phyloP scores from a whole-genome alignment of 2,329 filamentous ascomycete genomes.

The Westerdykella ornata region DNA sequence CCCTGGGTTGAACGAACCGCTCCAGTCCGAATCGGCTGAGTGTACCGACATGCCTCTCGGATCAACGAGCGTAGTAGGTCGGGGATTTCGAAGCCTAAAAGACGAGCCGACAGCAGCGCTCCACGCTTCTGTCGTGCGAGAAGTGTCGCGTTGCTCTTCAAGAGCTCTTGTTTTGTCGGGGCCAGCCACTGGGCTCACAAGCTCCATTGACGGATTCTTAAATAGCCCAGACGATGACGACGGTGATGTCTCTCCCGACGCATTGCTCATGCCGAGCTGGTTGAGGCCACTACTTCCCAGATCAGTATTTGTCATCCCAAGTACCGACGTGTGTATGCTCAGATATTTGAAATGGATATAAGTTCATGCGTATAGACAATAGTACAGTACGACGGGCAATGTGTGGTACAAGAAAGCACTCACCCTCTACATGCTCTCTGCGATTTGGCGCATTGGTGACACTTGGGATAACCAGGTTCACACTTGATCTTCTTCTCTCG shows the following conservation, averaged over 20 bases:
- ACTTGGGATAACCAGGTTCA: constrained; percentile 79
- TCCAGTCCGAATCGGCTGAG: constrained; percentile 32
- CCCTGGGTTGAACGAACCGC: constrained; percentile 23
- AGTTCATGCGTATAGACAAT: constrained; percentile 18
- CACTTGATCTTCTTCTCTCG: constrained; percentile 98
- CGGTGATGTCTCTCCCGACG: constrained; percentile 29
- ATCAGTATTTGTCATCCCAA: constrained; percentile 30
- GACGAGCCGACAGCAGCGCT: constrained; percentile 17
- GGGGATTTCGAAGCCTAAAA: constrained; percentile 23
- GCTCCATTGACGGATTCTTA: constrained; percentile 28
- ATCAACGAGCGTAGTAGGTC: constrained; percentile 17
- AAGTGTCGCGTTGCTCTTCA: constrained; percentile 26
- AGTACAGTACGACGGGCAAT: constrained; percentile 4
- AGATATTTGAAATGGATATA: constrained; percentile 12
- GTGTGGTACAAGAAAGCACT: constrained; percentile 18
- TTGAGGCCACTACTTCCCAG: constrained; percentile 25
- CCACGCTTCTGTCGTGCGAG: constrained; percentile 24
- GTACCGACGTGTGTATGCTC: constrained; percentile 12
- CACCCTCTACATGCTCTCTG: constrained; percentile 71
- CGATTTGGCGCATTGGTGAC: constrained; percentile 87
- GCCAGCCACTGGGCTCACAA: constrained; percentile 23
- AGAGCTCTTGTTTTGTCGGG: constrained; percentile 25
- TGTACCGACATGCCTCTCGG: constrained; percentile 30
- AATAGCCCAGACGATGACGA: constrained; percentile 26
- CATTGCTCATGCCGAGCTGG: constrained; percentile 26